Percentiles rank a stretch among this genome's conserved stretches.
phyloP scores from a whole-genome alignment of 306 rosid genomes.

The Dryas drummondii region DNA sequence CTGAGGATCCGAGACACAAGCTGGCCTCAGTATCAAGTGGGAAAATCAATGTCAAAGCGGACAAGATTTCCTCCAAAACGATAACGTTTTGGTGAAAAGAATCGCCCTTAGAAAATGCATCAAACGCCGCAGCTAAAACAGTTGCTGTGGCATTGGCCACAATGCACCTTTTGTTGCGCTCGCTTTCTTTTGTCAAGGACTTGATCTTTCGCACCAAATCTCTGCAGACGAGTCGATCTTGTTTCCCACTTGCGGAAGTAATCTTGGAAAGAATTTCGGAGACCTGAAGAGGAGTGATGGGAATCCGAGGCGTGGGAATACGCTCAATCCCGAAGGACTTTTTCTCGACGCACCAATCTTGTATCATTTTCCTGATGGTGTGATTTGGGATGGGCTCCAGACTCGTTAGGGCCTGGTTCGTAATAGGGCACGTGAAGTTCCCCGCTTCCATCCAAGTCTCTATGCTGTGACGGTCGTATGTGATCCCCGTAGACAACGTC shows the following conservation, averaged over 20 bases:
- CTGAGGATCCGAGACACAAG: constrained; percentile 29
- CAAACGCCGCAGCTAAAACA: constrained; percentile 31
- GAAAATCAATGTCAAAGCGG: constrained; percentile 27
- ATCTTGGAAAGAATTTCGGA: constrained; percentile 26
- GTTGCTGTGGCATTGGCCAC: constrained; percentile 25
- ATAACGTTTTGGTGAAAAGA: constrained; percentile 9
- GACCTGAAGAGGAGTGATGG: constrained; percentile 21
- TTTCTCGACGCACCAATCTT: constrained; percentile 53
- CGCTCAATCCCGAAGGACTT: constrained; percentile 42
- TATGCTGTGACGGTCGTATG: constrained; percentile 51
- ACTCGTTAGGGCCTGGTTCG: constrained; percentile 35
- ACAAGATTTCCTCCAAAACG: constrained; percentile 41
- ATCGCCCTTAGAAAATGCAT: constrained; percentile 18
- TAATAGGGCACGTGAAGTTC: constrained; percentile 45
- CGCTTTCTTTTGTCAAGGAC: constrained; percentile 36
- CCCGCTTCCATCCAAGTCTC: constrained; percentile 56
- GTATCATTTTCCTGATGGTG: constrained; percentile 50
- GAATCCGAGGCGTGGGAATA: constrained; percentile 50
- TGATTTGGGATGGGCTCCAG: constrained; percentile 50
- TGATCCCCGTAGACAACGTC: constrained; percentile 50
- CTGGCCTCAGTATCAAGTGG: constrained; percentile 42
- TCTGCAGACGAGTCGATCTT: constrained; percentile 14
- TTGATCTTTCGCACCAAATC: constrained; percentile 34
- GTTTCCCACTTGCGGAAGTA: background rate
- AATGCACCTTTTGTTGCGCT: constrained; percentile 43